Conservation (phyloP, 176 grass and related monocot genomes). For the Musa itinerans region DNA sequence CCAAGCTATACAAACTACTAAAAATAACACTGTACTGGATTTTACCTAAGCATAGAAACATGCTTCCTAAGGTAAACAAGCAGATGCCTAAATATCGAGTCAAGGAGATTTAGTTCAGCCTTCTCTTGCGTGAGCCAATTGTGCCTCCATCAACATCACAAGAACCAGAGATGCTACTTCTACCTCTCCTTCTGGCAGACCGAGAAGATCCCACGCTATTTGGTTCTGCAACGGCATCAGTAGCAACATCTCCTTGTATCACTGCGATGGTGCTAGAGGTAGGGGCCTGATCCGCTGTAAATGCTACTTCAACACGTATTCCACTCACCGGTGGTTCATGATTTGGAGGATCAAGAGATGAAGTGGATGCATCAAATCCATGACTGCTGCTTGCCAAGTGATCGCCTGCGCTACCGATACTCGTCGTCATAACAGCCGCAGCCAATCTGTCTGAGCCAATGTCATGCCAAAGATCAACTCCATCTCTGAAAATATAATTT, state of each 20-base stretch:
- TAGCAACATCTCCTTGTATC: slow-evolving; percentile 19
- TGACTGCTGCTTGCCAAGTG: slow-evolving; percentile 24
- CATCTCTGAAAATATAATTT: slow-evolving; percentile 35
- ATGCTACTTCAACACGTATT: slow-evolving; percentile 9
- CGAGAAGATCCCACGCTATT: not conserved
- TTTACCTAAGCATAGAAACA: too few species aligned
- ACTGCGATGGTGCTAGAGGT: slow-evolving; percentile 36
- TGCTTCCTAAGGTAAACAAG: too few species aligned
- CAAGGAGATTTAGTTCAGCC: not conserved
- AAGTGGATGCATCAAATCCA: not conserved
- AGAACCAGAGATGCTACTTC: slow-evolving; percentile 13
- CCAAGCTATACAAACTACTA: too few species aligned
- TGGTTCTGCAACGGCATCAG: slow-evolving; percentile 21
- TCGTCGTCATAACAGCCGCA: slow-evolving; percentile 31
- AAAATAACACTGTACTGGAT: too few species aligned
- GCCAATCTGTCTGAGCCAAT: slow-evolving; percentile 58
- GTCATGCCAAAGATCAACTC: slow-evolving; percentile 60
- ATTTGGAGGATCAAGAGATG: not conserved
- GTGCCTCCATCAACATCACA: not conserved
- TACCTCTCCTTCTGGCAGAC: slow-evolving; percentile 24
- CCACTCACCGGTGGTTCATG: not conserved
- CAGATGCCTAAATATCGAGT: not conserved
- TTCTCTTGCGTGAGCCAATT: not conserved
- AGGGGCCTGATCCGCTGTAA: slow-evolving; percentile 22
- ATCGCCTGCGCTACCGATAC: slow-evolving; percentile 51